These are phyloP conservation scores for Globisporangium ultimum DNA, from an alignment of 352 stramenopile genomes.

Conservation along the genomic window DNA sequence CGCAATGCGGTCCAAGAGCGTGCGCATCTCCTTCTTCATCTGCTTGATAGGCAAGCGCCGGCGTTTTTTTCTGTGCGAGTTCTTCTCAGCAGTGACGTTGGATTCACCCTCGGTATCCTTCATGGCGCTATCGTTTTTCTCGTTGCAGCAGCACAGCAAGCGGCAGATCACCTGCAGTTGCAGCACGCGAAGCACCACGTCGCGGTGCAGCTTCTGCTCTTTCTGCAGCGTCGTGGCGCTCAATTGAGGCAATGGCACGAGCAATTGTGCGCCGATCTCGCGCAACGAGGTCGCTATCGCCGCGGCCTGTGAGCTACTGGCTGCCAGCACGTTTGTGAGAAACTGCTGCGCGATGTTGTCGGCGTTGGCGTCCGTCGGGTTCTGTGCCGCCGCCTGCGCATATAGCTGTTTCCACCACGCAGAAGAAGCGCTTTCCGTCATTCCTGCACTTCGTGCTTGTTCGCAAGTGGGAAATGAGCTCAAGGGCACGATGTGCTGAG, in stretches of 20 bases:
- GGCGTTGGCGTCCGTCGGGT: too few species aligned
- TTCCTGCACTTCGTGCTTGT: neutral
- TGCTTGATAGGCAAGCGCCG: slow-evolving; percentile 1
- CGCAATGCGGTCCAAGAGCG: slow-evolving; percentile 68
- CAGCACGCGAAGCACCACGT: slow-evolving; percentile 46
- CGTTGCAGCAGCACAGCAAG: slow-evolving; percentile 35
- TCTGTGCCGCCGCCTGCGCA: slow-evolving; percentile 1
- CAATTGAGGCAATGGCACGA: slow-evolving; percentile 27
- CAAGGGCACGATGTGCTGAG: too few species aligned
- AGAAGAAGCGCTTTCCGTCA: neutral
- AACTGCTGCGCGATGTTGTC: slow-evolving; percentile 7
- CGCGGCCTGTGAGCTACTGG: neutral
- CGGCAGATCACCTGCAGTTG: slow-evolving; percentile 68
- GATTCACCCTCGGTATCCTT: slow-evolving; percentile 19
- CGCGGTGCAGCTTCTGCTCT: slow-evolving; percentile 20
- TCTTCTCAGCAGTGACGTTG: too few species aligned
- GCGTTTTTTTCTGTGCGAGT: neutral
- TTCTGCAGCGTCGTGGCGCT: slow-evolving; percentile 20
- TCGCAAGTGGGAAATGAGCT: neutral
- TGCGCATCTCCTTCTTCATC: slow-evolving; percentile 59
- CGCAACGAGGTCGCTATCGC: slow-evolving; percentile 10
- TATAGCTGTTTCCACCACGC: slow-evolving; percentile 14
- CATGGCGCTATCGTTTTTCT: slow-evolving; percentile 25
- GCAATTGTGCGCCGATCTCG: slow-evolving; percentile 16
- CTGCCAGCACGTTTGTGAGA: slow-evolving; percentile 5